Conservation (phyloP, 345 rosid genomes). For the Fremontodendron californicum region DNA sequence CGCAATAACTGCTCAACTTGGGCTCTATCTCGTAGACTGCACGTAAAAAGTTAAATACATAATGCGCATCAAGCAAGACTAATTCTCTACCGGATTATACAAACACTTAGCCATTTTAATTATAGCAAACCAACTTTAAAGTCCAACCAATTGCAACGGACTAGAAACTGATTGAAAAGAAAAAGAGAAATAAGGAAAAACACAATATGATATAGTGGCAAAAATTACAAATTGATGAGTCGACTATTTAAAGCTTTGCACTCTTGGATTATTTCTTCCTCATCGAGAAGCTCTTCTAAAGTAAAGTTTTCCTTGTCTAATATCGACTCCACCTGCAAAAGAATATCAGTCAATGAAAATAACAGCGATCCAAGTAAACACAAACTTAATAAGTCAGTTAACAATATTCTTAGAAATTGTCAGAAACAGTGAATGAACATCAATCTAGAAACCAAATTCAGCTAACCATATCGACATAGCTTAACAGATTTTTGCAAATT, state of each 20-base stretch:
- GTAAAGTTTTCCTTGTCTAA: conserved; percentile 87
- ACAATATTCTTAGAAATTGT: not conserved
- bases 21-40: conserved; percentile 81
- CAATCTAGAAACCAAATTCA: not conserved
- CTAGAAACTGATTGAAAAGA: not conserved
- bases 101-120: not conserved
- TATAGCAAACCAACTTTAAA: not conserved
- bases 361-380: not conserved
- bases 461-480: not conserved
- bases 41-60: conserved; percentile 20
- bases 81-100: not conserved
- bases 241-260: conserved; percentile 98
- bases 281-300: conserved; percentile 96
- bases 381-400: not conserved
- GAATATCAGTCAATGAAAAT: not conserved
- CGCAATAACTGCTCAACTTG: conserved; percentile 93
- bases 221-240: conserved; percentile 78
- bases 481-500: not conserved
- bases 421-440: not conserved
- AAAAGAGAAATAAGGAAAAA: not conserved
- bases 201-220: not conserved
- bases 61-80: conserved; percentile 16
- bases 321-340: conserved; percentile 74
- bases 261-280: conserved; percentile 99
- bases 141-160: not conserved